Evolutionary conservation across 805 yeast genomes (phyloP).

Genomic region (Metschnikowia arizonensis): DNA sequence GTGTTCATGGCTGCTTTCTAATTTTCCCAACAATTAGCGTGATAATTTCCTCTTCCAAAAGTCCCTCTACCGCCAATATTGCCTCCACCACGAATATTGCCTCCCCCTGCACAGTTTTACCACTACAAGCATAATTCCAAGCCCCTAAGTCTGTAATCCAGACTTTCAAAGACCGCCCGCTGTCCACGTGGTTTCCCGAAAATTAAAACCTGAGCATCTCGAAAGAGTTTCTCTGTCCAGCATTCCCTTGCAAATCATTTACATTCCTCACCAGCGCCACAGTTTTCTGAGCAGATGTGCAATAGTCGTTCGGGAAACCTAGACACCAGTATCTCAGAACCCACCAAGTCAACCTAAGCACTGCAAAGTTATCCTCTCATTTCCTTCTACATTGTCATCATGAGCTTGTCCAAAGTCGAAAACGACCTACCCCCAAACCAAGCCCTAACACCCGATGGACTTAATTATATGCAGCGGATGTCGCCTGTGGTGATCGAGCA

Average conservation of each 20-base stretch:
- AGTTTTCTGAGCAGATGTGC: background rate
- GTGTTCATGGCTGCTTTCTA: background rate
- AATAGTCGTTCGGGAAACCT: background rate
- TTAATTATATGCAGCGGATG: slow-evolving; percentile 18
- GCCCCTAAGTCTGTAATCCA: background rate
- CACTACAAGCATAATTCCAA: background rate
- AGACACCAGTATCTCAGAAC: background rate
- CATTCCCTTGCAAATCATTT: background rate
- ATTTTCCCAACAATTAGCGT: background rate
- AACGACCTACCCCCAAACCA: slow-evolving; percentile 13
- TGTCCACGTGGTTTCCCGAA: background rate
- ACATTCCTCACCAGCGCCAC: slow-evolving; percentile 2
- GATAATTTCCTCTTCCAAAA: background rate
- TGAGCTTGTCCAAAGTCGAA: slow-evolving; percentile 16
- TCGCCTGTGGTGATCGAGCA: slow-evolving; percentile 21
- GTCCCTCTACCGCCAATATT: too few relatives aligned
- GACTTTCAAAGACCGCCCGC: too few relatives aligned
- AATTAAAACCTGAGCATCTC: too few relatives aligned
- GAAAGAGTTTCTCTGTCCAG: background rate
- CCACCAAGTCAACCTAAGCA: background rate
- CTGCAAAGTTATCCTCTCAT: background rate
- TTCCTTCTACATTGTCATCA: background rate
- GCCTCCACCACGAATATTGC: too few relatives aligned
- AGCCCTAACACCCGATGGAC: slow-evolving; percentile 12
- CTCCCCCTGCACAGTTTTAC: background rate